Base-by-base conservation (phyloP, 768 basidiomycete species). In the Rubroboletus satanas region DNA sequence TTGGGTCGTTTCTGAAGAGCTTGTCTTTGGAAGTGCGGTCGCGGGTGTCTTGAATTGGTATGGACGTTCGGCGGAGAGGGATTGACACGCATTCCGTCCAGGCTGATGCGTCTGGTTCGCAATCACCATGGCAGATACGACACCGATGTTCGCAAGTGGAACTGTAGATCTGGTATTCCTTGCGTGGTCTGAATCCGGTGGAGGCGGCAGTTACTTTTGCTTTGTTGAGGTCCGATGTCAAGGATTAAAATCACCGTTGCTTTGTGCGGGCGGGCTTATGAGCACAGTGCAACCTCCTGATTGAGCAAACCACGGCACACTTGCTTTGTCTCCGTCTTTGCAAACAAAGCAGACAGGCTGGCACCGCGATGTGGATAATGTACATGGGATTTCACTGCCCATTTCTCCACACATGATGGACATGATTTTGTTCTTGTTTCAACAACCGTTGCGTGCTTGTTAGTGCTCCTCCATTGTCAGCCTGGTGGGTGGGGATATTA, bases 221-320 rank as follows among this genome's bases (percentile, higher is more conserved):
- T 63, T 65, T 65, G 59, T 65, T 31, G 28, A 37, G 32, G 48
- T 47, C 49, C 51, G 62, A 56, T 50, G 53, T 49, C 58, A 58
- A 44, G 59, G 60, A 26, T 39, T 15, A 31, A 49, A 38, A 18
- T 17, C 42, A 23, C 10, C 29, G 21, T 52, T 57, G 51, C 60
- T 59, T 62, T 64, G 48, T 57, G 49, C 37, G 23, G 31, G 17
- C 31, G 11, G 45, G 42, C 33, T 52, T 41, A 29, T 29, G 12
- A 53, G 49, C 31, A 47, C 23, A 46, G 49, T 47, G 33, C 4
- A 10, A 32, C 38, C 14, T 36, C 28, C 15, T 23, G 11, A n/a
- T 12, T 18, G 44, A 31, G 10, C 23, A 29, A 31, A 29, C 14
- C n/a, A 28, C 7, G 28, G 18, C 6, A 41, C 36, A 28, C 17